These are phyloP conservation scores for Mortierella antarctica DNA, from an alignment of 192 early-diverging fungal species.

Conservation along the genomic window DNA sequence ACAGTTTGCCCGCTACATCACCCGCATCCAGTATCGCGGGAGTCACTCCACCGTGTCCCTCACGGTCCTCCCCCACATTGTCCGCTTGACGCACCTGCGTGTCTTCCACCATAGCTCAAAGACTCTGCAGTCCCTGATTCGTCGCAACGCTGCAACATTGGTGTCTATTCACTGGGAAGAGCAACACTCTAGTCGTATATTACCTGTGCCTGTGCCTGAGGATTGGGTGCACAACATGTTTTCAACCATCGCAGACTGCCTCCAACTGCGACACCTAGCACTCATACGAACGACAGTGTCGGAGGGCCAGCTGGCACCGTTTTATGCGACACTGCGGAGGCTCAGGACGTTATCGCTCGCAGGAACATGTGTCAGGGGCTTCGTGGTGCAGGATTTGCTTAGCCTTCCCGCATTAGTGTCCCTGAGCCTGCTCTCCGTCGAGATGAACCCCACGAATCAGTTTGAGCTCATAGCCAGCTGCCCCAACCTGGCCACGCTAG, in stretches of 20 bases:
- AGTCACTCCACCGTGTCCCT: constrained; percentile 4
- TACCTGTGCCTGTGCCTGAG: not conserved
- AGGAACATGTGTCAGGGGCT: not conserved
- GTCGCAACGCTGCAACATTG: not conserved
- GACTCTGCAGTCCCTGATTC: constrained; percentile 1
- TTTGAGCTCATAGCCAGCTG: constrained; percentile 4
- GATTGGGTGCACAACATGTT: constrained; percentile 6
- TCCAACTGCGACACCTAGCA: not conserved
- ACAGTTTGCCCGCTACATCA: constrained; percentile 6
- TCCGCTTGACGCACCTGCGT: constrained; percentile 4
- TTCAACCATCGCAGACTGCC: constrained; percentile 1
- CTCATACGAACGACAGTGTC: not conserved
- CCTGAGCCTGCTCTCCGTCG: not conserved
- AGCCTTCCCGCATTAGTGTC: not conserved
- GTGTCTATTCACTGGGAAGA: constrained; percentile 3
- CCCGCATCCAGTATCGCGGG: not conserved
- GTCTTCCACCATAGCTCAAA: constrained; percentile 2
- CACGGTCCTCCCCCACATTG: constrained; percentile 4
- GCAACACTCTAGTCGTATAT: constrained; percentile 1
- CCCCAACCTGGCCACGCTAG: not conserved
- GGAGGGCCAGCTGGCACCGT: not conserved
- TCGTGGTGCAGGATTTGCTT: not conserved
- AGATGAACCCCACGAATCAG: not conserved
- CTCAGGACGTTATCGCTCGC: not conserved
- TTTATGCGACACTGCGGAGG: not conserved